Evolutionary conservation across 108 stramenopile species (phyloP), one percentile per base, ranked within the genome.

Genomic region (Nitzschia sp.): DNA sequence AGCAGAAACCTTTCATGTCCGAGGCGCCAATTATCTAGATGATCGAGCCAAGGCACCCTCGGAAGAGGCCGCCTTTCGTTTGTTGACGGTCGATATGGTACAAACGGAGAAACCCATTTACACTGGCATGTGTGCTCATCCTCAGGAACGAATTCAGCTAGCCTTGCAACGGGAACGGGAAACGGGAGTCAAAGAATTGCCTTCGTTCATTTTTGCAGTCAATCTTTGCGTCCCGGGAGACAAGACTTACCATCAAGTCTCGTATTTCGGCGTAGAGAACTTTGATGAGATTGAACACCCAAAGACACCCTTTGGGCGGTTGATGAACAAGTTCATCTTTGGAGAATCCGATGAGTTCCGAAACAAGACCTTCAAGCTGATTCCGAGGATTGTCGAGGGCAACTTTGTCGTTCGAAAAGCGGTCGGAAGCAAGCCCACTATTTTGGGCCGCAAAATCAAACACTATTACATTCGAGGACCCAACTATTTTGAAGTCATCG

Each of bases 371-470:
- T 94, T 97, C 77, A 97, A 97, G 80, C 72, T 97, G 47, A 96
- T 96, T 56, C 96, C 96, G 15, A 77, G 83, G 45, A 87, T 98
- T 29, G 85, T 90, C 31, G 91, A 98, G 54, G 96, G 93, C 11
- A 98, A 96, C 75, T 96, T 91, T 75, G 81, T 96, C 8, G 94
- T 98, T 0, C 66, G 87, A 41, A 83, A 83, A 59, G 94, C 95
- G 25, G 95, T 96, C n/a, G 96, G 96, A 6, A 74, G 76, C 41
- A 94, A 87, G 44, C 97, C 97, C 13, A 87, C 94, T 16, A 89
- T 98, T 59, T 68, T 96, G 65, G 97, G 97, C 15, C 92, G 81
- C 29, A 96, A 96, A 68, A 80, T 98, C 50, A 92, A 92, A 66
- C 95, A 95, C 56, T 72, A 82, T 34, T 96, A 95, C 67, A 66